Percentiles rank a stretch among this genome's conserved stretches.
Evolutionary conservation across 257 asterid species (phyloP).

Genomic region (Ehretia macrophylla): DNA sequence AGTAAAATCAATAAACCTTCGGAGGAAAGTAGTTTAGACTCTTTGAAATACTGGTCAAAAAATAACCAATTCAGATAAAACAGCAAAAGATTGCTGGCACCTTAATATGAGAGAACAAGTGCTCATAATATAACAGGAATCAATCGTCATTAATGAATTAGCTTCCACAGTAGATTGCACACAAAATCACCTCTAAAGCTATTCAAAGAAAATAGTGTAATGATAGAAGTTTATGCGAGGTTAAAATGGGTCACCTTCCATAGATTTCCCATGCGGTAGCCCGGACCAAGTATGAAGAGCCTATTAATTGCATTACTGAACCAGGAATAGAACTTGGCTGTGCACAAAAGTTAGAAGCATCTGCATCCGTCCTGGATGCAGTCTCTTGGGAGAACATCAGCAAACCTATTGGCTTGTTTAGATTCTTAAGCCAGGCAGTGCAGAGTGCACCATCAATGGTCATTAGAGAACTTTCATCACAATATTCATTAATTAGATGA

Average conservation of each 20-base stretch:
- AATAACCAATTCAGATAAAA: no score
- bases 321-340: constrained; percentile 80
- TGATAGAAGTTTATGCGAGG: no score
- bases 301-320: constrained; percentile 76
- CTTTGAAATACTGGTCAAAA: no score
- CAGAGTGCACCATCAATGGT: constrained; percentile 74
- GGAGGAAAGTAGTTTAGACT: no score
- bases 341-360: constrained; percentile 54
- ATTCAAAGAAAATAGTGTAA: not conserved
- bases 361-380: constrained; percentile 31
- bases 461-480: constrained; percentile 66
- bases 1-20: no score
- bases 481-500: constrained; percentile 66
- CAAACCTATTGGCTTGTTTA: constrained; percentile 59
- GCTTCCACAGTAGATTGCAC: no score
- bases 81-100: no score
- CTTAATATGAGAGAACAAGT: no score
- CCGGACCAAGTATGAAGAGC: constrained; percentile 83
- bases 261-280: constrained; percentile 96
- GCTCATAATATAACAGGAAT: no score
- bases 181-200: not conserved
- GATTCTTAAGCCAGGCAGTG: constrained; percentile 69
- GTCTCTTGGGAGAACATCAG: constrained; percentile 61
- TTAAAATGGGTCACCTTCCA: constrained; percentile 65
- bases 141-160: no score